Evolutionary conservation across 495 filamentous ascomycete species (phyloP).

Genomic region (Gamarada debralockiae): DNA sequence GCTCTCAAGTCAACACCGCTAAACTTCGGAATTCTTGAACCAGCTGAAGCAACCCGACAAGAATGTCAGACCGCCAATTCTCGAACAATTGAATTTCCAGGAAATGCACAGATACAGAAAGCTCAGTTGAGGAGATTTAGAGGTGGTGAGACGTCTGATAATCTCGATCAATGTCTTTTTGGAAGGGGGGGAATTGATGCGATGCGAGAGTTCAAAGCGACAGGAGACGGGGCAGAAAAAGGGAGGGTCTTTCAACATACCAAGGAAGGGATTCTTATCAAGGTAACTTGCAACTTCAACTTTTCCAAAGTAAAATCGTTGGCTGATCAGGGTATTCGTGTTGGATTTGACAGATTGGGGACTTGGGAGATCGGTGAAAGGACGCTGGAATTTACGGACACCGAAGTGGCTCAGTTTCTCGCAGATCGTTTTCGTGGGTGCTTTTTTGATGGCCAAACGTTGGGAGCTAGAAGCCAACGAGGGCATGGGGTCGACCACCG

Average conservation of each 20-base stretch:
- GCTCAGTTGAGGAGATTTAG: background rate
- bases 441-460: no score
- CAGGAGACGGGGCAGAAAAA: no score
- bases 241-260: background rate
- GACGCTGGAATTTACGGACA: constrained; percentile 5
- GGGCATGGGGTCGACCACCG: no score
- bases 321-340: background rate
- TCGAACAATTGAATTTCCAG: background rate
- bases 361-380: background rate
- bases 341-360: background rate
- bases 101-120: background rate
- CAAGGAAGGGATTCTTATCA: constrained; percentile 1
- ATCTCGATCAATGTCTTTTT: background rate
- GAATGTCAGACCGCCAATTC: background rate
- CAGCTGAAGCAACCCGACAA: background rate
- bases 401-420: constrained; percentile 2
- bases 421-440: no score
- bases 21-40: background rate
- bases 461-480: no score
- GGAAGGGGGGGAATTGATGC: constrained; percentile 6
- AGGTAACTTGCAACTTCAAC: background rate
- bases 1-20: background rate
- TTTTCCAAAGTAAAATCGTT: no score
- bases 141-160: background rate
- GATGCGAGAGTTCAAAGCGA: constrained; percentile 3